Base-by-base conservation (phyloP, 768 basidiomycete species). In the Dentipellis sp. region DNA sequence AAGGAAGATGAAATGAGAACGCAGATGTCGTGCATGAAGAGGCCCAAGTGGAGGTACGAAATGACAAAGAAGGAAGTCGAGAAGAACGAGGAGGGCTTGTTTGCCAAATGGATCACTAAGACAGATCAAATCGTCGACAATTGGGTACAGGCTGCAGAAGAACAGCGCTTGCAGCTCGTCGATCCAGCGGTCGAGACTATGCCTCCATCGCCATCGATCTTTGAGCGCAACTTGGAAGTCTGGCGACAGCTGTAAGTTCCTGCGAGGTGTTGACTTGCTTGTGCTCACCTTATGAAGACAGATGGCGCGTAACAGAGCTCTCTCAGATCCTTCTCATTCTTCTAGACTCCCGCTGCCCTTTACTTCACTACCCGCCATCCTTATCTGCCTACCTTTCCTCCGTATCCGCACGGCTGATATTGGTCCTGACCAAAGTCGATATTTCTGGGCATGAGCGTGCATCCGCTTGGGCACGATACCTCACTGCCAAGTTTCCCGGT, bases 231-330 rank as follows among this genome's bases (percentile, higher is more conserved):
- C 67, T 64, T 97, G 47, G 90, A 97, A 66, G 93, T 97, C 12
- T 97, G 94, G 94, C 72, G 94, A 59, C 95, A 97, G 72, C 72
- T 97, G 83, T 91, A 68, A 62, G 87, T 76, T 29, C 12, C 16
- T 54, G 21, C 16, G 16, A 42, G 34, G n/a, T 50, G 50, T 14
- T 22, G 14, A 14, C 34, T 22, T 35, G 50, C 46, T 58, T 19
- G 58, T 51, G 34, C 47, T 46, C 10, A 4, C 4, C 36, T 51
- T 19, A 42, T 67, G 19, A 59, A 23, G 58, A 59, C 63, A 91
- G 88, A 62, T 97, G 95, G 95, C 82, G 95, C 38, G 94, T 97
- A 19, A 83, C 86, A 6, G 95, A 98, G 71, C 86, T 89, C 22
- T 91, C 91, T 0, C 82, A 93, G 63, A 90, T 97, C 60, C 74